Base-by-base conservation (phyloP, 108 stramenopile genomes). In the Phaeodactylum tricornutum region DNA sequence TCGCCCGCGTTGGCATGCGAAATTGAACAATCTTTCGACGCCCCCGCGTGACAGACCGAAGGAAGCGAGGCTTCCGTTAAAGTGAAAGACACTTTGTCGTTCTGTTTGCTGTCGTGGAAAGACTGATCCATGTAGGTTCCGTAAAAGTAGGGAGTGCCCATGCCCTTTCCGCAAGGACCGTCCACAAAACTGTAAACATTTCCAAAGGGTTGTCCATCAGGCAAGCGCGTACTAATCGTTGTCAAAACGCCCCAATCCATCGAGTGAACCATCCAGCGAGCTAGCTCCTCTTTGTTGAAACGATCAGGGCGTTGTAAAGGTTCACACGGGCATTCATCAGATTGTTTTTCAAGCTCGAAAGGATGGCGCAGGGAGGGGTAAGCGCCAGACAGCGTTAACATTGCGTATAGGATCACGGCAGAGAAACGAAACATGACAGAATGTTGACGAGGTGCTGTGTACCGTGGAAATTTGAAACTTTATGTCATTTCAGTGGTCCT, bases 211-310 rank as follows among this genome's bases (percentile, higher is more conserved):
- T 26, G 38, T 5, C 57, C 58, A 9, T 35, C 34, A n/a, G 34
- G 3, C 25, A 69, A 17, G 7, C 64, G 48, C 23, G 60, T 43
- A 0, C 64, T 67, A 29, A 69, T 67, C 0, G 77, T 74, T 4
- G 62, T 49, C 6, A 78, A 42, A 14, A 68, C 64, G 3, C 77
- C 77, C 70, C 71, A 78, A 44, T 72, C 54, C 12, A 72, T 47
- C 0, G 67, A 62, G 52, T 73, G 72, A 3, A 69, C 71, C 77
- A 78, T 71, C 77, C 77, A 78, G 2, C 77, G 47, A 37, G 71
- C 71, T n/a, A 65, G 62, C 35, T 35, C 11, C 27, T 61, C 71
- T 57, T 72, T 72, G 41, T 66, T 37, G 1, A 23, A 1, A 6
- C 40, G 28, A 42, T 61, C 53, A 20, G 71, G 71, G 4, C 55